Base-by-base conservation (phyloP, 768 basidiomycete species). In the Cystobasidium ongulense region DNA sequence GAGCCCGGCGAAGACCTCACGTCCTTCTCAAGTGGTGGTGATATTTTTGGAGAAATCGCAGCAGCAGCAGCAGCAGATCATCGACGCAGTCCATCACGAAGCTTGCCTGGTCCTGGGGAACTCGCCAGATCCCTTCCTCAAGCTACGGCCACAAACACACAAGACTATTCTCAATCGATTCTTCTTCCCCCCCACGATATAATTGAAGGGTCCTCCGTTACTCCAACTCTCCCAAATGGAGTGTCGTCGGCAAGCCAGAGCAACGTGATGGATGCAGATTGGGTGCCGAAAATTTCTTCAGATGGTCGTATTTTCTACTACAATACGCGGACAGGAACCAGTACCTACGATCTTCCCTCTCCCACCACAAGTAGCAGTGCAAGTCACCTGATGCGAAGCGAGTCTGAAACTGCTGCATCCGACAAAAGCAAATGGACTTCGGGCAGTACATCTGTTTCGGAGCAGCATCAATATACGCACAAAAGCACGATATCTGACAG, bases 221-320 rank as follows among this genome's bases (percentile, higher is more conserved):
- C 39, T 4, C 38, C 63, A 31, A 65, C 27, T 41, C 21, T 41
- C 10, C 63, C 25, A 18, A 10, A 10, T 53, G 27, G 17, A 5
- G 31, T 27, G 17, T 11, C 31, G n/a, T 25, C 13, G 1, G 21
- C 29, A 18, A 67, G 33, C 21, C 31, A 41, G 17, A 72, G 73
- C 21, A 57, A 17, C 74, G 85, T 77, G 90, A 94, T 67, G 27
- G 65, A 67, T 29, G 15, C 39, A 77, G 94, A 88, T 81, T 97
- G 94, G 94, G 87, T 93, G 80, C 94, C 94, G 13, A 86, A 88
- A 77, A 86, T 95, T 43, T 89, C 90, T 1, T 82, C 85, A 53
- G 87, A 90, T 77, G 91, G 91, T 63, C 90, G 91, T 86, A 92
- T 99, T 80, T 94, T 88, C 84, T 99, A 97, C 82, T 86, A 91